phyloP scores from a whole-genome alignment of 2,329 filamentous ascomycete genomes.

The Trichoderma gracile region DNA sequence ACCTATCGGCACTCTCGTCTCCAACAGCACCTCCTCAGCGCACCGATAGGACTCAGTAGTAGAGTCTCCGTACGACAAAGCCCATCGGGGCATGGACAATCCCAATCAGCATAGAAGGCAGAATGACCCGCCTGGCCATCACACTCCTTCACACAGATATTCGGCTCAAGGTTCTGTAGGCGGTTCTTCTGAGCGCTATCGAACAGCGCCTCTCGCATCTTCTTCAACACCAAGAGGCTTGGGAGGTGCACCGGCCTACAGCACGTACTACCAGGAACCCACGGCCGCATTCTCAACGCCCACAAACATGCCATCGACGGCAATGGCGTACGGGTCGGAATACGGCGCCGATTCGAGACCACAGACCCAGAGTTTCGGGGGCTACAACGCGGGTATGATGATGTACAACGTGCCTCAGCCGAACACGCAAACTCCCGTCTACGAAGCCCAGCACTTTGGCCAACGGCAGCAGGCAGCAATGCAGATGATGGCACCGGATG shows the following conservation, averaged over 20 bases:
- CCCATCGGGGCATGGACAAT: constrained; percentile 27
- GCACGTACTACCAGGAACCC: constrained; percentile 60
- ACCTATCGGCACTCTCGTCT: neutral
- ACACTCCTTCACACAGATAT: constrained; percentile 57
- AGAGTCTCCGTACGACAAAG: constrained; percentile 13
- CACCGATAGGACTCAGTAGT: constrained; percentile 13
- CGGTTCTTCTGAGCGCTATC: constrained; percentile 46
- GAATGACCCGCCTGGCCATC: constrained; percentile 54
- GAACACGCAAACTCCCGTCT: constrained; percentile 63
- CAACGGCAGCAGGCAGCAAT: constrained; percentile 74
- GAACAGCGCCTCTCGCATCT: constrained; percentile 52
- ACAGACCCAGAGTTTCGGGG: constrained; percentile 55
- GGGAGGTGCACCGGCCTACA: constrained; percentile 59
- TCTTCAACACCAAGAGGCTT: constrained; percentile 51
- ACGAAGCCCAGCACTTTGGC: constrained; percentile 76
- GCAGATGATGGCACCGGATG: constrained; percentile 60
- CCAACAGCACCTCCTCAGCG: constrained; percentile 18
- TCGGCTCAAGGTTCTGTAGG: constrained; percentile 49
- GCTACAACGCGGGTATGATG: constrained; percentile 65
- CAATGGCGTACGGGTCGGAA: constrained; percentile 62
- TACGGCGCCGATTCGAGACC: constrained; percentile 65
- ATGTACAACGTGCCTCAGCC: constrained; percentile 77
- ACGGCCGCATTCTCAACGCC: constrained; percentile 53
- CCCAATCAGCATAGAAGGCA: constrained; percentile 26
- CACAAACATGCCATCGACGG: constrained; percentile 56